Evolutionary conservation across 1,284 basidiomycete species (phyloP).

Genomic region (Cryptococcus sp.): DNA sequence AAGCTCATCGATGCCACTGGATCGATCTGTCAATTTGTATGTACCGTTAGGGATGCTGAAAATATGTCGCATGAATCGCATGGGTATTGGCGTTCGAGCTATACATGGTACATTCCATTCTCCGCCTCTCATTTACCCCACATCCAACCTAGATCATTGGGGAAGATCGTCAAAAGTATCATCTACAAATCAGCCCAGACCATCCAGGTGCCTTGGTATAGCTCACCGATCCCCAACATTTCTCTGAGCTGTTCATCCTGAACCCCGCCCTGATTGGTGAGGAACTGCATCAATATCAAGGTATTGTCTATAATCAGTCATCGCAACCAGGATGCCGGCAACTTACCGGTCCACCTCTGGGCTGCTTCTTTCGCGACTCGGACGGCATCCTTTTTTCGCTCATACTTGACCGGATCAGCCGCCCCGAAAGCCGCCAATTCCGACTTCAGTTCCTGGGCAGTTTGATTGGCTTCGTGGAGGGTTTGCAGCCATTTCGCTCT

Average conservation of each 20-base stretch:
- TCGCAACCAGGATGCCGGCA: neutral
- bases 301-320: conserved; percentile 33
- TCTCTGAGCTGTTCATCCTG: conserved; percentile 22
- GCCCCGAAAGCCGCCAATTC: conserved; percentile 64
- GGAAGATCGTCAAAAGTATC: conserved; percentile 20
- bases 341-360: conserved; percentile 75
- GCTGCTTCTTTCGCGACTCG: conserved; percentile 72
- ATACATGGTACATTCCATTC: too few relatives aligned
- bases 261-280: conserved; percentile 13
- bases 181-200: conserved; percentile 5
- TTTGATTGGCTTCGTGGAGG: conserved; percentile 38
- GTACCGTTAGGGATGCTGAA: neutral
- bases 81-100: neutral
- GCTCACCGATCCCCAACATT: conserved; percentile 34
- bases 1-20: too few relatives aligned
- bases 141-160: conserved; percentile 1
- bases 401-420: conserved; percentile 73
- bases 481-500: conserved; percentile 53
- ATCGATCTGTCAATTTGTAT: neutral
- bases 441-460: conserved; percentile 49
- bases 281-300: conserved; percentile 27
- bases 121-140: neutral
- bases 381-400: conserved; percentile 65
- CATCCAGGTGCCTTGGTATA: neutral
- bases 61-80: neutral